Base-by-base conservation (phyloP, 2,329 filamentous ascomycete species). In the Aspergillus bombycis region DNA sequence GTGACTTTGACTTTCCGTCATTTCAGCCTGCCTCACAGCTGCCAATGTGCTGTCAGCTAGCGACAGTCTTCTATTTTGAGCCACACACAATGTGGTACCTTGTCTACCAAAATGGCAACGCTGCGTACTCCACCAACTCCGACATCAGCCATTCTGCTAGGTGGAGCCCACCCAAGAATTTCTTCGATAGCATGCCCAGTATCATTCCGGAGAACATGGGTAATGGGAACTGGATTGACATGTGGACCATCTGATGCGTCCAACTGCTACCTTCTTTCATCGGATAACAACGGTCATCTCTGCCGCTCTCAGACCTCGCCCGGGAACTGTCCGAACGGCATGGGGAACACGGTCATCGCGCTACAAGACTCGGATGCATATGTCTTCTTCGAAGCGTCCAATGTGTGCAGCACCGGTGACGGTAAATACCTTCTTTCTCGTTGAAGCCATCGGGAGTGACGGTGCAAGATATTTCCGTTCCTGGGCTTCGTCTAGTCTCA, bases 1-100 rank as follows among this genome's bases (percentile, higher is more conserved):
- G 5, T 16, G 14, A 36, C 14, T 16, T 36, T 2, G 12, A 16
- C 34, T 36, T 36, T 16, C 14, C 6, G 6, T 36, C 34, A 36
- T 36, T 16, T 36, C 34, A 16, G 34, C 16, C 34, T 36, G 34
- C 34, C 34, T 36, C 5, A 14, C 14, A 36, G 34, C 6, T 36
- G 34, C 7, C 6, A 36, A 36, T 3, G 34, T 8, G 6, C 34
- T 36, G 14, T 36, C 14, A 12, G 14, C 14, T 36, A 36, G 34
- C 32, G 32, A 34, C 32, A 9, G 58, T 63, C 10, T 58, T 58
- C 60, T 36, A 36, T 1, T 62, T 62, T 8, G 16, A 45, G 36
- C 60, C 60, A 12, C 60, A 62, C 19, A 32, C 54, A 4, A 14
- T 58, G 9, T 62, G 60, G 60, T 62, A 58, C 41, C 46, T 58